Percentiles rank a stretch among this genome's conserved stretches.
phyloP scores from a whole-genome alignment of 495 filamentous ascomycete species.

The Symbiotaphrina buchneri region DNA sequence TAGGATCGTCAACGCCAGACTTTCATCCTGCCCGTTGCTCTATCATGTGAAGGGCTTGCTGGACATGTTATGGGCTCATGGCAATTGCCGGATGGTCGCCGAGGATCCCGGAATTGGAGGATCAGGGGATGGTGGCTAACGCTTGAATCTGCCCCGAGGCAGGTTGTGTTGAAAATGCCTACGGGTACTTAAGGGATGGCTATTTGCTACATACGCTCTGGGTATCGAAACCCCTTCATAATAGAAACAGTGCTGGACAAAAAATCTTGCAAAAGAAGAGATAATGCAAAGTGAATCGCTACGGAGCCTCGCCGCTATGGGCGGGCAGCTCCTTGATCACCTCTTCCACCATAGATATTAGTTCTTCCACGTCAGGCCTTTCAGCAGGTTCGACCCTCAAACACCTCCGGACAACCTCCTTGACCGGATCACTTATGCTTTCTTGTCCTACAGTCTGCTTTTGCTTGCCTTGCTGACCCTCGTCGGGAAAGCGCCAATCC shows the following conservation, averaged over 20 bases:
- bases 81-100: too few species aligned
- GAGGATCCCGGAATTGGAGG: too few species aligned
- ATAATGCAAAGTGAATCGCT: not conserved
- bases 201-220: too few species aligned
- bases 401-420: slow-evolving; percentile 72
- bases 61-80: too few species aligned
- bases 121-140: not conserved
- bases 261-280: not conserved
- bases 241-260: not conserved
- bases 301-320: slow-evolving; percentile 20
- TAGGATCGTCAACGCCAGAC: too few species aligned
- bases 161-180: not conserved
- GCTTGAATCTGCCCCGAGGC: not conserved
- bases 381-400: slow-evolving; percentile 83
- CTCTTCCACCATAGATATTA: slow-evolving; percentile 59
- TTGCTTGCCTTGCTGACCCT: slow-evolving; percentile 23
- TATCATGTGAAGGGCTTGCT: too few species aligned
- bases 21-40: too few species aligned
- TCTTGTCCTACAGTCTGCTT: slow-evolving; percentile 8
- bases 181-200: not conserved
- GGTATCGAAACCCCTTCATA: too few species aligned
- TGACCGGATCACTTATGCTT: slow-evolving; percentile 49
- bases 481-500: slow-evolving; percentile 87
- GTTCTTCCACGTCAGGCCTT: slow-evolving; percentile 71
- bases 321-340: slow-evolving; percentile 55